Conservation (phyloP, 2,329 filamentous ascomycete genomes). For the Rhexocercosporidium sp. region DNA sequence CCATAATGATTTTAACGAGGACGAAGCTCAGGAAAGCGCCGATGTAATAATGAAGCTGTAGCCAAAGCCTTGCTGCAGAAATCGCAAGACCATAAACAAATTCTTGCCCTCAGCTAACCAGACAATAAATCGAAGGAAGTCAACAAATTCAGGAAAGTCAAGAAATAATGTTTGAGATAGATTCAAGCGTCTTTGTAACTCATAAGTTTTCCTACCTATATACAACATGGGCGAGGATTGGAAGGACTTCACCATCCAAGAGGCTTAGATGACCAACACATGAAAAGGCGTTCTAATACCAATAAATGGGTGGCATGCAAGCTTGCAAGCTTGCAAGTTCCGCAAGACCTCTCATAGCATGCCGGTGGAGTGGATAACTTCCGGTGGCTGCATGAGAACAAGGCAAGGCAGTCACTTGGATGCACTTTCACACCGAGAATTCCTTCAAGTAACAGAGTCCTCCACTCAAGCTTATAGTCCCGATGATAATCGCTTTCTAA, state of each 20-base stretch:
- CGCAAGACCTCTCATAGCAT: not conserved
- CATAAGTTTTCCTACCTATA: not conserved
- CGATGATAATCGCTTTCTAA: not conserved
- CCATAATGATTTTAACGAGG: slow-evolving; percentile 3
- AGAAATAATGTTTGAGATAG: not conserved
- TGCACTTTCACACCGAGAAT: not conserved
- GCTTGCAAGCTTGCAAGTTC: not conserved
- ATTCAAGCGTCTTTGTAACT: not conserved
- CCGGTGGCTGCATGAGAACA: not conserved
- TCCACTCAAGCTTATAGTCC: not conserved
- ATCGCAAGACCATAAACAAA: not conserved
- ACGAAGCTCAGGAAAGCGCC: not conserved
- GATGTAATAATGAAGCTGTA: not conserved
- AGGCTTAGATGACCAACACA: not conserved
- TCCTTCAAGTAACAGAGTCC: not conserved
- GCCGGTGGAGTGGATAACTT: not conserved
- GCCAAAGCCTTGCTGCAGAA: not conserved
- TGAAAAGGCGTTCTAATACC: not conserved
- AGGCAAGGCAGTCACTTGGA: slow-evolving; percentile 2
- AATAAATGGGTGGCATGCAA: too few relatives aligned
- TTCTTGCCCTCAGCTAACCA: not conserved
- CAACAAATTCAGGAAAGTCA: too few relatives aligned
- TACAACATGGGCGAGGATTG: not conserved
- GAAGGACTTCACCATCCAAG: not conserved
- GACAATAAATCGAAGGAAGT: not conserved